phyloP scores from a whole-genome alignment of 2,329 filamentous ascomycete species.

The Xylaria sp. region DNA sequence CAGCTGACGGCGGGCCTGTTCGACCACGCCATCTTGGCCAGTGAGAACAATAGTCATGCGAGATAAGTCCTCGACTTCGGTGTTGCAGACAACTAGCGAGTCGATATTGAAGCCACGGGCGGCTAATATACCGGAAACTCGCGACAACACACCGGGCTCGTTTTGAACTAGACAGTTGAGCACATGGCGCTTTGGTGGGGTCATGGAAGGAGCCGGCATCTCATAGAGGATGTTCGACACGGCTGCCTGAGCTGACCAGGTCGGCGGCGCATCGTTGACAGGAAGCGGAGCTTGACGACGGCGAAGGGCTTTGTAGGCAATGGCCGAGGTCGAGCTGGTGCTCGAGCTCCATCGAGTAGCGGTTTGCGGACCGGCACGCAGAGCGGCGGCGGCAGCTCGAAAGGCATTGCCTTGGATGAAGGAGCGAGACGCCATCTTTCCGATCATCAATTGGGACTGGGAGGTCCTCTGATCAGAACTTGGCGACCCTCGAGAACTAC shows the following conservation, averaged over 20 bases:
- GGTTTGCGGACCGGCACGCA: slow-evolving; percentile 39
- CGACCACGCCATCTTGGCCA: slow-evolving; percentile 95
- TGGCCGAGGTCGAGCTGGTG: slow-evolving; percentile 86
- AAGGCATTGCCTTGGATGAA: slow-evolving; percentile 45
- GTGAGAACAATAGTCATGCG: slow-evolving; percentile 99
- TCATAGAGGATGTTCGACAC: slow-evolving; percentile 99
- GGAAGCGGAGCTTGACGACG: slow-evolving; percentile 88
- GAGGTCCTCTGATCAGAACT: slow-evolving; percentile 45
- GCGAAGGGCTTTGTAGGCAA: slow-evolving; percentile 97
- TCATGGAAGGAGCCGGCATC: slow-evolving; percentile 84
- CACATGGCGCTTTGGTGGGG: slow-evolving; percentile 91
- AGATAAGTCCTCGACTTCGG: slow-evolving; percentile 94
- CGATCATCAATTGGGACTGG: slow-evolving; percentile 45
- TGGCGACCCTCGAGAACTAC: slow-evolving; percentile 41
- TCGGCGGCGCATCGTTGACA: slow-evolving; percentile 77
- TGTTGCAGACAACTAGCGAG: slow-evolving; percentile 96
- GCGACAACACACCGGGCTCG: slow-evolving; percentile 95
- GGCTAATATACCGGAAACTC: slow-evolving; percentile 94
- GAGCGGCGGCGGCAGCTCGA: slow-evolving; percentile 41
- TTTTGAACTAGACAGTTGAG: slow-evolving; percentile 99
- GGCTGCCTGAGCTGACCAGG: slow-evolving; percentile 91
- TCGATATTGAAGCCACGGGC: slow-evolving; percentile 99
- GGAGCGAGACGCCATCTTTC: slow-evolving; percentile 49
- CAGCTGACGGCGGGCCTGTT: slow-evolving; percentile 93
- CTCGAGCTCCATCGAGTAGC: slow-evolving; percentile 54